Base-by-base conservation (phyloP, 106 monocot genomes). In the Phalaenopsis equestris region DNA sequence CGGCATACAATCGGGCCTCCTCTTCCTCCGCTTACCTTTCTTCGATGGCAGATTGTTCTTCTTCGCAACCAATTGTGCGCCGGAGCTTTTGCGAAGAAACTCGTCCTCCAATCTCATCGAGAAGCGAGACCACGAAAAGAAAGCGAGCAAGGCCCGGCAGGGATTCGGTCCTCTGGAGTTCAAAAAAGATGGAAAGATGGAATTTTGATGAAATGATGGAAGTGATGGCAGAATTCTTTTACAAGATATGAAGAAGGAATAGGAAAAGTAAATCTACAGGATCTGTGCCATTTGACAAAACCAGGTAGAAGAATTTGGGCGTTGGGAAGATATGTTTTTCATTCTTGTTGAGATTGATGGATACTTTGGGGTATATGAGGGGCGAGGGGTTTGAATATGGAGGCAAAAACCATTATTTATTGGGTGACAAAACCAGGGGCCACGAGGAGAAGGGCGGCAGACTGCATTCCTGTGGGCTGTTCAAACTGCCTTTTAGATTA, bases 11-110 rank as follows among this genome's bases (percentile, higher is more conserved):
- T 21, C 49, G 10, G 79, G 8, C 56, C 65, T 81, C 78, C 47
- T 81, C 41, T 83, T 77, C 82, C 78, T 78, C 39, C 88, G 77
- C 80, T 76, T 84, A 30, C 74, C 73, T 82, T 79, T 90, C 88
- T 75, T 90, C 56, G 86, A 74, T 39, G 72, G 12, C 38, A 15
- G 72, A 39, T 15, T 72, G 72, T 14, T 39, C 38, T 41, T 72
- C 15, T 72, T 41, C 14, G 39, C 15, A 23, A 9, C 74, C n/a
- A 74, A 74, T n/a, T 74, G 42, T 8, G 42, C 74, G 74, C 74
- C 43, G 2, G 74, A 74, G 17, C 7, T 41, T 43, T 74, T 45
- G 6, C 18, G 41, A 14, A 36, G 8, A 6, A 74, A 45, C n/a
- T 43, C 74, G n/a, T 43, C 42, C 73, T 45, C 74, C 17, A 74